A percentile compares a stretch with the other conserved stretches of the same genome.
phyloP scores from a whole-genome alignment of 2,329 filamentous ascomycete genomes.

The Triangularia verruculosa region DNA sequence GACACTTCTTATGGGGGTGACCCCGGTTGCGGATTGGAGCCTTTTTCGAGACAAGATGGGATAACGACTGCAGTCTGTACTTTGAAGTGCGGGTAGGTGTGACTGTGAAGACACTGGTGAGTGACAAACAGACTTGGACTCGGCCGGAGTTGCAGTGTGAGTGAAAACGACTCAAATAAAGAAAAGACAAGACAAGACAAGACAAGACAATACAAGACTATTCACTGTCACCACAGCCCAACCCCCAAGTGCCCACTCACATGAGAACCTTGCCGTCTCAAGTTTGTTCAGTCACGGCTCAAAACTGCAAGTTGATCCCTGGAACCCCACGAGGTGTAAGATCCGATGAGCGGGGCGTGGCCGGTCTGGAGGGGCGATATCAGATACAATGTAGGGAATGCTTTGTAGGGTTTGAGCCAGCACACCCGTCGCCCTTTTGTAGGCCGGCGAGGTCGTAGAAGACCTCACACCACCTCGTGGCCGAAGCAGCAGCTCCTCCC shows the following conservation, averaged over 20 bases:
- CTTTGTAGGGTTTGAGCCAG: background rate
- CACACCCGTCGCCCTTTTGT: constrained; percentile 1
- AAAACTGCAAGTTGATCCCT: background rate
- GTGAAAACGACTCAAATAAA: background rate
- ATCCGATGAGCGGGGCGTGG: constrained; percentile 1
- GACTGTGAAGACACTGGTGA: background rate
- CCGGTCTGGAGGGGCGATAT: background rate
- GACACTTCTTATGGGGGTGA: background rate
- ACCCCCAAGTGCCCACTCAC: background rate
- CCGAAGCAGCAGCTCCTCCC: constrained; percentile 4
- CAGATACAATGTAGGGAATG: background rate
- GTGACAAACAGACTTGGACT: background rate
- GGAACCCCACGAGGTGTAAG: background rate
- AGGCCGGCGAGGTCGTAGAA: background rate
- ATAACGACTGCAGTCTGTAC: background rate
- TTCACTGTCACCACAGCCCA: background rate
- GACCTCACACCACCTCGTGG: constrained; percentile 1
- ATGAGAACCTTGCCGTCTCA: background rate
- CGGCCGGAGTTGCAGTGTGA: background rate
- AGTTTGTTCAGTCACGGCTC: constrained; percentile 1
- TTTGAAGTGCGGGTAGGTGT: background rate
- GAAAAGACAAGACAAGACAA: background rate
- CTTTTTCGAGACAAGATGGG: background rate
- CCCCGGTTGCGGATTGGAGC: background rate
- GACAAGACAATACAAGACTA: background rate